phyloP scores from a whole-genome alignment of 805 yeast species.

The Kodamaea nitidulidarum region DNA sequence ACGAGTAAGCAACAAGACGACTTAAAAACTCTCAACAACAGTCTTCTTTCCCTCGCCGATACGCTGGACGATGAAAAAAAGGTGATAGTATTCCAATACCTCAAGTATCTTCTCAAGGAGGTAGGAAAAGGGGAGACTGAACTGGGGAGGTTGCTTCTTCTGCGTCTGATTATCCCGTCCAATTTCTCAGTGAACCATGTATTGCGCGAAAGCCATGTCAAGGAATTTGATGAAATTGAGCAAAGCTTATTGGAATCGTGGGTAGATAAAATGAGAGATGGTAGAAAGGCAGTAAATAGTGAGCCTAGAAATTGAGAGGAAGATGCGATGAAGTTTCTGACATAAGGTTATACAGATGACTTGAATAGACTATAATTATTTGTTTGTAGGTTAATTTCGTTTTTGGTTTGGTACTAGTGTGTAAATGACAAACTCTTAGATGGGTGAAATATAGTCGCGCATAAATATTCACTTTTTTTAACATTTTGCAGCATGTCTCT shows the following conservation, averaged over 20 bases:
- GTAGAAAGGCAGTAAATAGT: not conserved
- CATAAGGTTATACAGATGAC: not conserved
- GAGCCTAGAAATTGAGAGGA: not conserved
- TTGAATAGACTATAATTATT: not conserved
- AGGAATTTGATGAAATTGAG: slow-evolving; percentile 38
- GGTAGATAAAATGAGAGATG: slow-evolving; percentile 33
- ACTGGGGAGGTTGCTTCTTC: slow-evolving; percentile 17
- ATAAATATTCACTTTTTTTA: too few relatives aligned
- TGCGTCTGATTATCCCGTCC: slow-evolving; percentile 34
- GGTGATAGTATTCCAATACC: slow-evolving; percentile 34
- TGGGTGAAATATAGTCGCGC: too few relatives aligned
- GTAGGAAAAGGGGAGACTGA: slow-evolving; percentile 19
- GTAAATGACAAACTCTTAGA: too few relatives aligned
- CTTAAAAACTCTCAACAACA: slow-evolving; percentile 18
- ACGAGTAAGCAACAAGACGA: slow-evolving; percentile 31
- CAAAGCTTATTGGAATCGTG: slow-evolving; percentile 37
- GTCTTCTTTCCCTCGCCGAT: slow-evolving; percentile 16
- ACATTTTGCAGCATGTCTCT: slow-evolving; percentile 8
- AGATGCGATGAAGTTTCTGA: not conserved
- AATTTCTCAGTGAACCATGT: slow-evolving; percentile 13
- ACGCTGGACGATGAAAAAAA: slow-evolving; percentile 22
- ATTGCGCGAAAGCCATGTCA: not conserved
- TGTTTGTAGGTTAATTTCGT: too few relatives aligned
- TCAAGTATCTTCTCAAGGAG: slow-evolving; percentile 39
- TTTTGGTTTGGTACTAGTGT: too few relatives aligned